A percentile compares a stretch with the other conserved stretches of the same genome.
Evolutionary conservation across 1,284 basidiomycete genomes (phyloP).

Genomic region (Apiotrichum akiyoshidainum): DNA sequence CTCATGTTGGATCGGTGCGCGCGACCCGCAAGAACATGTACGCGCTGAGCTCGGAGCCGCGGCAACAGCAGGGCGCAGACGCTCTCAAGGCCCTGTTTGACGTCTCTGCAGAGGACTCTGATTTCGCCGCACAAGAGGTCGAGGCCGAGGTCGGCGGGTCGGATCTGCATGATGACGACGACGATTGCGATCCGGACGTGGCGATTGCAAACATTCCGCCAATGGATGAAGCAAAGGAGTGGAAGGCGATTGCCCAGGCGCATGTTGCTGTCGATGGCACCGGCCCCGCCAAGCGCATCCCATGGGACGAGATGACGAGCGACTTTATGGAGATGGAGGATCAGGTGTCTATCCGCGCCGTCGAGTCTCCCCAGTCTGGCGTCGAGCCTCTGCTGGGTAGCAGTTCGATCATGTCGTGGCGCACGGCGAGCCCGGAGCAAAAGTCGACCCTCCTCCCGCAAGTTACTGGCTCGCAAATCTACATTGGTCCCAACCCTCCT

Average conservation of each 20-base stretch:
- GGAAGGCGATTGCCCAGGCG: conserved; percentile 47
- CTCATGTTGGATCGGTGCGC: conserved; percentile 78
- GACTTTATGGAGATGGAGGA: conserved; percentile 29
- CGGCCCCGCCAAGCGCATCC: background rate
- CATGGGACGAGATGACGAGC: conserved; percentile 14
- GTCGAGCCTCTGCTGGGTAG: background rate
- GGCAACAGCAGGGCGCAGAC: too few species aligned
- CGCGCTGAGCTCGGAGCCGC: too few species aligned
- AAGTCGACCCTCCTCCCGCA: too few species aligned
- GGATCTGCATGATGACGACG: conserved; percentile 7
- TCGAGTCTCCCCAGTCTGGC: background rate
- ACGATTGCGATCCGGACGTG: background rate
- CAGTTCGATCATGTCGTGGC: background rate
- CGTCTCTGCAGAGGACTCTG: background rate
- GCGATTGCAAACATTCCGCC: too few species aligned
- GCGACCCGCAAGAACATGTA: conserved; percentile 7
- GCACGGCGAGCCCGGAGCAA: background rate
- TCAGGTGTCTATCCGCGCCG: conserved; percentile 23
- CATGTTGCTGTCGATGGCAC: conserved; percentile 67
- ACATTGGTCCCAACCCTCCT: too few species aligned
- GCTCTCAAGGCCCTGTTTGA: conserved; percentile 48
- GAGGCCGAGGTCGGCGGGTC: background rate
- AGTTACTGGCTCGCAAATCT: too few species aligned
- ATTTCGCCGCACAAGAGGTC: background rate
- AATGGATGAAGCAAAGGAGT: conserved; percentile 25